Percentiles rank a stretch among this genome's conserved stretches.
phyloP scores from a whole-genome alignment of 345 rosid species.

The Eucalyptus curtisii region DNA sequence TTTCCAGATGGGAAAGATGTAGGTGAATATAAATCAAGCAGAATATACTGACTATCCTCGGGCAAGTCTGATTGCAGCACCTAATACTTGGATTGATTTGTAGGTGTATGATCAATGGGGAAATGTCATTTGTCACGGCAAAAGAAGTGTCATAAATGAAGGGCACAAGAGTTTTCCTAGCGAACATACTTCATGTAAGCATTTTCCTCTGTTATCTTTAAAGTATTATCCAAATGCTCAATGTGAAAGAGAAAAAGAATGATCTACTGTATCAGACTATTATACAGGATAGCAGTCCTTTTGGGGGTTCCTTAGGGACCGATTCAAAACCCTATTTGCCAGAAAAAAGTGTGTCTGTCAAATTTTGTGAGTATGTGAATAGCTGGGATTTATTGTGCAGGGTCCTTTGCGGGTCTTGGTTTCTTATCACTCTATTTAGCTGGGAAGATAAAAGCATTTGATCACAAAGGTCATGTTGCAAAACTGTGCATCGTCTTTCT shows the following conservation, averaged over 20 bases:
- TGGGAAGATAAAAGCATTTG: constrained; percentile 29
- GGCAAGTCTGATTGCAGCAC: neutral
- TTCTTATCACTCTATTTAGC: constrained; percentile 29
- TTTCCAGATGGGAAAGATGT: constrained; percentile 92
- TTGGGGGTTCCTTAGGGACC: too few relatives aligned
- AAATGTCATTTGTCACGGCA: constrained; percentile 72
- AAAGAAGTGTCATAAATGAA: constrained; percentile 49
- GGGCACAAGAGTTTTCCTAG: constrained; percentile 96
- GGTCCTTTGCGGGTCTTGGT: constrained; percentile 35
- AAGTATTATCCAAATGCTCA: neutral
- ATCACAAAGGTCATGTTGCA: constrained; percentile 27
- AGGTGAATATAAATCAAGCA: neutral
- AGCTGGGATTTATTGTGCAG: constrained; percentile 1
- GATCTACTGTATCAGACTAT: neutral
- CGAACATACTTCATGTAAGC: constrained; percentile 78
- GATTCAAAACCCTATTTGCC: too few relatives aligned
- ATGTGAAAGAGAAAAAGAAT: neutral
- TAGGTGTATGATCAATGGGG: constrained; percentile 62
- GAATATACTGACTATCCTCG: neutral
- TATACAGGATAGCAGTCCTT: neutral
- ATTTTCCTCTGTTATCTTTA: neutral
- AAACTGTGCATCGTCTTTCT: constrained; percentile 22
- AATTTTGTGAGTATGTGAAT: neutral
- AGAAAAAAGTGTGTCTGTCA: too few relatives aligned
- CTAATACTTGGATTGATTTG: neutral